Evolutionary conservation across 257 asterid species (phyloP).

Genomic region (Solanum virginianum): DNA sequence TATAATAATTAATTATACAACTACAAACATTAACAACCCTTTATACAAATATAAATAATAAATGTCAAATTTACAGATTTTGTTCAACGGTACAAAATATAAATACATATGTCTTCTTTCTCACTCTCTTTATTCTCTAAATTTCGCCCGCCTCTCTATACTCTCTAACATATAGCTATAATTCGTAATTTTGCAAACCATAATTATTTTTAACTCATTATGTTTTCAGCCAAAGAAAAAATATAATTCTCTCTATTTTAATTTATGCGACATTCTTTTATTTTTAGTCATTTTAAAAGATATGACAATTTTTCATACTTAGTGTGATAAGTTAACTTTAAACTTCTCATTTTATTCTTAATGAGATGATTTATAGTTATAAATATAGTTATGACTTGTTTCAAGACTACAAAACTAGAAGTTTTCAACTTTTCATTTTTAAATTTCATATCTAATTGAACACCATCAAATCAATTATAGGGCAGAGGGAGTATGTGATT

Average conservation of each 20-base stretch:
- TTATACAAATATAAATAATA: no score
- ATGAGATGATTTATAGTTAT: not conserved
- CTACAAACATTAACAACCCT: no score
- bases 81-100: no score
- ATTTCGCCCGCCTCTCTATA: no score
- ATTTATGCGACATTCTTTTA: no score
- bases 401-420: not conserved
- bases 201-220: no score
- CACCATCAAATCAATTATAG: not conserved
- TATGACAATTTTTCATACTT: not conserved
- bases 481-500: not conserved
- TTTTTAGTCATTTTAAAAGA: not conserved
- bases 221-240: not conserved
- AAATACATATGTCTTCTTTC: no score
- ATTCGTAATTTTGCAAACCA: no score
- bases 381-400: not conserved
- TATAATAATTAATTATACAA: no score
- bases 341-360: not conserved
- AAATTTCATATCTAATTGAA: rapidly evolving
- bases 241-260: not conserved
- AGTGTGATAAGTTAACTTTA: not conserved
- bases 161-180: no score
- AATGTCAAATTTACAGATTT: no score
- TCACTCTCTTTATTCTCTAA: no score
- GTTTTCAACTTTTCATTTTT: not conserved